Conservation (phyloP, 1,284 basidiomycete genomes). For the Cyathus olla region DNA sequence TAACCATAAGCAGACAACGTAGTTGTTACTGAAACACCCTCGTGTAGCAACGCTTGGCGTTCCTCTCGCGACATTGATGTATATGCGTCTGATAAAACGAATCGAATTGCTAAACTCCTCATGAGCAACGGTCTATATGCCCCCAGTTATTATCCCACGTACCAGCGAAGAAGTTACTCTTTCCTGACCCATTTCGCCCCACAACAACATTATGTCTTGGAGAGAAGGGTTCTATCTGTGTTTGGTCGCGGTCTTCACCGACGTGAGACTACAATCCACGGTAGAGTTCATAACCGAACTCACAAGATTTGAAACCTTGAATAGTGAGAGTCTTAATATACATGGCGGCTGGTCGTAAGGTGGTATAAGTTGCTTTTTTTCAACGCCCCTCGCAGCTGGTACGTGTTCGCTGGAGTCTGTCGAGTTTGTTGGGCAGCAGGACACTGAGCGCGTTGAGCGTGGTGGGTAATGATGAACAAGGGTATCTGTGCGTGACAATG, state of each 20-base stretch:
- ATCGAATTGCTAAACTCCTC: constrained; percentile 84
- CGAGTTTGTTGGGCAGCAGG: no score
- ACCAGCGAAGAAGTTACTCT: constrained; percentile 98
- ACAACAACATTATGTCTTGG: constrained; percentile 94
- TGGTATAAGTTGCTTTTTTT: no score
- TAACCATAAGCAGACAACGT: constrained; percentile 93
- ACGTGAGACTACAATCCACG: neutral
- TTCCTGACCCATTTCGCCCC: constrained; percentile 94
- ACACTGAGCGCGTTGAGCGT: neutral
- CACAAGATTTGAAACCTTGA: constrained; percentile 98
- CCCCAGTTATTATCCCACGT: constrained; percentile 25
- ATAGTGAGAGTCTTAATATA: constrained; percentile 94
- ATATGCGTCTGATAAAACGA: constrained; percentile 98
- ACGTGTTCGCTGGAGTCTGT: no score
- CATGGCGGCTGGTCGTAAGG: constrained; percentile 51
- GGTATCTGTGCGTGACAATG: no score
- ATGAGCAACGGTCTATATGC: neutral
- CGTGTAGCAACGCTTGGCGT: constrained; percentile 91
- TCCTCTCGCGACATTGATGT: constrained; percentile 96
- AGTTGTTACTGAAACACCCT: constrained; percentile 89
- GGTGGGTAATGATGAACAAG: no score
- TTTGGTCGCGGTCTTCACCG: constrained; percentile 79
- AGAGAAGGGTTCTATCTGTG: constrained; percentile 85
- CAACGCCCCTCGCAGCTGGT: no score
- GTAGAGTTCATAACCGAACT: constrained; percentile 25